Evolutionary conservation across 1,284 basidiomycete species (phyloP), one percentile per base, ranked within the genome.

Genomic region (Boletus semigastroideus): DNA sequence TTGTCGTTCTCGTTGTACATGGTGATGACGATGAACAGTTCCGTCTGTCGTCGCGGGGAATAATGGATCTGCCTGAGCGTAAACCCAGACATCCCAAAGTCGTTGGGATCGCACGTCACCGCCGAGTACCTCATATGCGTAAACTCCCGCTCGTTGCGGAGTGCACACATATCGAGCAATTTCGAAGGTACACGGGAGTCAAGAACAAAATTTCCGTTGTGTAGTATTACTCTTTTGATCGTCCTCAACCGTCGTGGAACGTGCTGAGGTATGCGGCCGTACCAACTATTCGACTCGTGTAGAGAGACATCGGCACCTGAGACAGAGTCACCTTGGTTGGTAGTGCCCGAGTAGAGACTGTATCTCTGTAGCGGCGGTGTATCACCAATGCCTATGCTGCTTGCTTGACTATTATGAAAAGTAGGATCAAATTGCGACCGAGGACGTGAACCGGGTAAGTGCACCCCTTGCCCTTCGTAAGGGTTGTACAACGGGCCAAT

Each of bases 71-170:
- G 93, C 10, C 92, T 80, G 6, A 96, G 77, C 0, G 90, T 91
- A 73, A 94, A 97, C 4, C 86, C 84, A 38, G 82, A 75, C 28
- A 83, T 76, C 61, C 86, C 80, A 71, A 96, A 97, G 65, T 92
- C 85, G 66, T 96, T 91, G 4, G 93, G 92, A 68, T 96, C 92
- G 70, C 90, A 92, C 0, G 94, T 96, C n/a, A 90, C 91, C 0
- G 92, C 93, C 2, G 86, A 87, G 72, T 95, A 95, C 9, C 95
- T 83, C 92, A 98, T 93, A 70, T 94, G 89, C 3, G 92, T 93
- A 69, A 94, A 96, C 71, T 99, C 96, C 53, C 90, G 83, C 55
- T 92, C 91, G 47, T 82, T 87, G 50, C 84, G 81, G 57, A 82
- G 71, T 2, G 83, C 74, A 58, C 89, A 92, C 75, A 92, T 84